Evolutionary conservation across 371 early-diverging fungal genomes (phyloP).

Genomic region (Mucor indicus): DNA sequence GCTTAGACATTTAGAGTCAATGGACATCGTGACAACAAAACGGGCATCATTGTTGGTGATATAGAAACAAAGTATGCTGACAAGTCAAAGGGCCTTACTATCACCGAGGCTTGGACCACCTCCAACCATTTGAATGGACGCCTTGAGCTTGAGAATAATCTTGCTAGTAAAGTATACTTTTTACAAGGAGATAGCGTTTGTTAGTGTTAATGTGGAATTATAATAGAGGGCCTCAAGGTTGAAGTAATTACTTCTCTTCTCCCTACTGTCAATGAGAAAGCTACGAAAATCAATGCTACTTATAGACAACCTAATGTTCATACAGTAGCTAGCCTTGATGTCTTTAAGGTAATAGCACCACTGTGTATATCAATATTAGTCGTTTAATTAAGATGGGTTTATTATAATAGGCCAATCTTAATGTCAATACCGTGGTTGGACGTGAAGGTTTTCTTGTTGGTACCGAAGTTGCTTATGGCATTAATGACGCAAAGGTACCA

Average conservation of each 20-base stretch:
- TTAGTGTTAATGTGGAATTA: too few species aligned
- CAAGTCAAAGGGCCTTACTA: slow-evolving; percentile 87
- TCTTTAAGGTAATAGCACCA: slow-evolving; percentile 36
- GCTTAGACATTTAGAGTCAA: slow-evolving; percentile 90
- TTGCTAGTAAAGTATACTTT: slow-evolving; percentile 65
- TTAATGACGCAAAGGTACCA: slow-evolving; percentile 72
- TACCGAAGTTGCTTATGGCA: slow-evolving; percentile 91
- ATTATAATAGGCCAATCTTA: slow-evolving; percentile 42
- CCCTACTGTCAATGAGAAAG: slow-evolving; percentile 48
- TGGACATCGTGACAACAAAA: slow-evolving; percentile 92
- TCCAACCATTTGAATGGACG: slow-evolving; percentile 88
- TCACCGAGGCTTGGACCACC: slow-evolving; percentile 96
- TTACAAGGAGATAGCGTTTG: background rate
- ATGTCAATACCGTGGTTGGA: slow-evolving; percentile 54
- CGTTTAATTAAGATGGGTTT: background rate
- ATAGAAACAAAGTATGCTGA: slow-evolving; percentile 95
- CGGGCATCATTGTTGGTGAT: slow-evolving; percentile 91
- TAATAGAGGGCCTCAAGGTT: slow-evolving; percentile 47
- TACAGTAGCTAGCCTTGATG: slow-evolving; percentile 45
- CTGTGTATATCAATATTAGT: background rate
- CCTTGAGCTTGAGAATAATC: slow-evolving; percentile 91
- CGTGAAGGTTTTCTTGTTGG: slow-evolving; percentile 87
- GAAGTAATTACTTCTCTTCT: slow-evolving; percentile 45
- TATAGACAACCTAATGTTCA: slow-evolving; percentile 50
- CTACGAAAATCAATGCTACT: slow-evolving; percentile 43